phyloP scores from a whole-genome alignment of 192 early-diverging fungal species.

The Fimicolochytrium jonesii region DNA sequence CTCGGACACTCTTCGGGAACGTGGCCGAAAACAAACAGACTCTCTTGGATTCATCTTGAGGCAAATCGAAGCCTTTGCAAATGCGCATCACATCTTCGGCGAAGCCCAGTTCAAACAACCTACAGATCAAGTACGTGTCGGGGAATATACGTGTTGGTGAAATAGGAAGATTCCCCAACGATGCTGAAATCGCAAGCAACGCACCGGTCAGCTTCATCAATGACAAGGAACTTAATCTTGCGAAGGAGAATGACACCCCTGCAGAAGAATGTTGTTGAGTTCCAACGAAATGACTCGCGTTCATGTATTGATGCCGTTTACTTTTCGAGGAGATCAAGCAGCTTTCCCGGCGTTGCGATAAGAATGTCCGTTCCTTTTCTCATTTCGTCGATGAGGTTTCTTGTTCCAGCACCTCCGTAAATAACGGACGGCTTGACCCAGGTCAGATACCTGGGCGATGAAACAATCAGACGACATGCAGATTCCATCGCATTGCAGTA shows the following conservation, averaged over 20 bases:
- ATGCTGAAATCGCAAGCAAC: too few relatives aligned
- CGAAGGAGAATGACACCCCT: slow-evolving; percentile 68
- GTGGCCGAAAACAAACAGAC: slow-evolving; percentile 91
- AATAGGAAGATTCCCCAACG: too few relatives aligned
- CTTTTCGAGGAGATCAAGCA: slow-evolving; percentile 83
- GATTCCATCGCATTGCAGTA: background rate
- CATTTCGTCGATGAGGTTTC: slow-evolving; percentile 83
- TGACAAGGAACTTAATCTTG: slow-evolving; percentile 48
- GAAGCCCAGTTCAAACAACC: slow-evolving; percentile 94
- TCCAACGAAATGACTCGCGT: too few relatives aligned
- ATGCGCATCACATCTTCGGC: slow-evolving; percentile 84
- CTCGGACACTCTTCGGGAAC: slow-evolving; percentile 69
- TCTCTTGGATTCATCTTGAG: slow-evolving; percentile 53
- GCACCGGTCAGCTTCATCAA: slow-evolving; percentile 86
- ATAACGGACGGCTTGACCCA: slow-evolving; percentile 82
- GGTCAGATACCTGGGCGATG: slow-evolving; percentile 54
- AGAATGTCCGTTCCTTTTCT: slow-evolving; percentile 89
- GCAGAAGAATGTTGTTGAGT: too few relatives aligned
- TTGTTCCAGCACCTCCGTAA: slow-evolving; percentile 88
- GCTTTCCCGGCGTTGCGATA: slow-evolving; percentile 85
- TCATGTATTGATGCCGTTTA: slow-evolving; percentile 52
- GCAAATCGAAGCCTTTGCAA: slow-evolving; percentile 10
- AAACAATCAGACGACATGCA: slow-evolving; percentile 41
- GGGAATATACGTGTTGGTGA: too few relatives aligned
- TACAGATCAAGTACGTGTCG: too few relatives aligned